Conservation (phyloP, 192 early-diverging fungal species). For the Rhizophagus prolifer region DNA sequence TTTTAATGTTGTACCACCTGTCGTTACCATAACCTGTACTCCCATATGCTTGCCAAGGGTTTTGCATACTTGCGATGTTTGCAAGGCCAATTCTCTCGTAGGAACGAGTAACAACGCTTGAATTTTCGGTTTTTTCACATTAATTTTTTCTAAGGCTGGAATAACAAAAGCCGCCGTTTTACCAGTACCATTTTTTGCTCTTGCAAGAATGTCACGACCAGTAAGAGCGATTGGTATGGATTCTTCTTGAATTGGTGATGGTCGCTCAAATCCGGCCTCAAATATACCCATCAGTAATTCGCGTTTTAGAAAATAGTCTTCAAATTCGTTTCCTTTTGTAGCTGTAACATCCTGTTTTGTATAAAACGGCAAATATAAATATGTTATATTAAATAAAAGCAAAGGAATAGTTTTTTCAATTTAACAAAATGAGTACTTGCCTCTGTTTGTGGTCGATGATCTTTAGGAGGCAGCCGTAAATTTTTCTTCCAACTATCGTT, state of each 20-base stretch:
- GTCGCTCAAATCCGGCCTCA: conserved; percentile 97
- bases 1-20: conserved; percentile 96
- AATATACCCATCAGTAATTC: conserved; percentile 98
- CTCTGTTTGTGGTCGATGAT: conserved; percentile 91
- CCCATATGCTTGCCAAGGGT: conserved; percentile 95
- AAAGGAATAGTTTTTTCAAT: neutral
- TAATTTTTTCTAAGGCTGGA: conserved; percentile 91
- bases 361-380: neutral
- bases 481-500: conserved; percentile 75
- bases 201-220: conserved; percentile 93
- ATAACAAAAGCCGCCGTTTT: conserved; percentile 98
- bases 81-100: conserved; percentile 95
- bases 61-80: conserved; percentile 99
- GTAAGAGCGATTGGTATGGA: conserved; percentile 96
- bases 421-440: conserved; percentile 32
- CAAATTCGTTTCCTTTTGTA: conserved; percentile 99
- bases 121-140: conserved; percentile 80
- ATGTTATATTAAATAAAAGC: neutral
- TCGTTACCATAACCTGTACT: conserved; percentile 98
- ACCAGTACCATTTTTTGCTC: conserved; percentile 94
- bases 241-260: conserved; percentile 99
- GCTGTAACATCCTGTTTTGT: conserved; percentile 78
- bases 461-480: conserved; percentile 78
- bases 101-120: conserved; percentile 95
- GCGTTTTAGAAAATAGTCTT: conserved; percentile 97